Evolutionary conservation across 1,284 basidiomycete genomes (phyloP).

Genomic region (Ganoderma lucidum): DNA sequence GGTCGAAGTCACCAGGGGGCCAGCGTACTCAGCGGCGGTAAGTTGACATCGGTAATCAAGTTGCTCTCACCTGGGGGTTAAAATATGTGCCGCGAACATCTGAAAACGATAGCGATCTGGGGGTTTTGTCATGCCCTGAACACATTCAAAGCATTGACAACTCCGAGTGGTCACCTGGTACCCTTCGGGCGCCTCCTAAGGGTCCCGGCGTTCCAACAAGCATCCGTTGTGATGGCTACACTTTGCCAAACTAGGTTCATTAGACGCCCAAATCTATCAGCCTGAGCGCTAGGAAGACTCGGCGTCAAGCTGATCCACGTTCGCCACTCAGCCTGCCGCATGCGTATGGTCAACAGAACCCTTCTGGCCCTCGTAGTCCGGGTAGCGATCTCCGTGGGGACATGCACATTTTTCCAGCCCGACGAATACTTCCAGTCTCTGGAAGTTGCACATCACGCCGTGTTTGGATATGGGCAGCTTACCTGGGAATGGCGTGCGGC

Average conservation of each 20-base stretch:
- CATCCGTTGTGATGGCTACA: constrained; percentile 1
- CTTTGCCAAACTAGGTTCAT: background rate
- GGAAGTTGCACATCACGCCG: constrained; percentile 89
- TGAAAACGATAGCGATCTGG: background rate
- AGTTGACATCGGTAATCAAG: background rate
- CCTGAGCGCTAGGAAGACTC: background rate
- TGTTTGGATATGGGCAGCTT: constrained; percentile 91
- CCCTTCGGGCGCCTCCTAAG: background rate
- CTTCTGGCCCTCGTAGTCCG: constrained; percentile 48
- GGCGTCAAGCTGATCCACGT: background rate
- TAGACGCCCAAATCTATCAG: constrained; percentile 3
- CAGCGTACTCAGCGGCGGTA: background rate
- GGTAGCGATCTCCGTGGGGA: constrained; percentile 69
- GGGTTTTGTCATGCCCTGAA: background rate
- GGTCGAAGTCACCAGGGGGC: background rate
- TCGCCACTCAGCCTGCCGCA: background rate
- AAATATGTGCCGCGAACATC: background rate
- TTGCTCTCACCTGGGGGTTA: background rate
- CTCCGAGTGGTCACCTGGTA: background rate
- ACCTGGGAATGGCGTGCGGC: constrained; percentile 96
- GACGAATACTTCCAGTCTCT: constrained; percentile 98
- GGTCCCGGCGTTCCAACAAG: background rate
- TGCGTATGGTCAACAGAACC: constrained; percentile 15
- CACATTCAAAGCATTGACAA: background rate
- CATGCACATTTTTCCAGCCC: constrained; percentile 93